Base-by-base conservation (phyloP, 2,329 filamentous ascomycete species). In the Pseudogymnoascus sp. region DNA sequence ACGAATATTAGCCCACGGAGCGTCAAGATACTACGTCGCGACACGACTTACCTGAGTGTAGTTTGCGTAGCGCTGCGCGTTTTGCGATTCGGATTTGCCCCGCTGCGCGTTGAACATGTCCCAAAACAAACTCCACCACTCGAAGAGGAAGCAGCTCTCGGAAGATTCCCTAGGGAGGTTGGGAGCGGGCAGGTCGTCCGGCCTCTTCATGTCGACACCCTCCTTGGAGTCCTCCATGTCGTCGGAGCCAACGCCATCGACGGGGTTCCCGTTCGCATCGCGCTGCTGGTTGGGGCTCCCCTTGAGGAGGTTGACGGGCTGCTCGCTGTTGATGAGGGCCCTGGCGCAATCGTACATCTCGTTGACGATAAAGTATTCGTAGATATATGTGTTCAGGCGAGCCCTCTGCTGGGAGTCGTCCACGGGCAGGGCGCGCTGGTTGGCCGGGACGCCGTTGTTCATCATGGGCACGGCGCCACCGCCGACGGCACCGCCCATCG, bases 91-190 rank as follows among this genome's bases (percentile, higher is more conserved):
- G 53, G 72, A 73, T 74, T 86, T 87, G 71, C 82, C 84, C 72
- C 91, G 89, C 73, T 93, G 90, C 63, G 91, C 91, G 72, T 86
- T 86, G 76, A 90, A 96, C 70, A 97, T 91, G 72, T 99, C 95
- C 92, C 92, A 97, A 76, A 99, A 99, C 61, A 97, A 83, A 72
- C 88, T 91, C 80, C 96, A 99, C 95, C 95, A 99, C 72, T 97
- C 95, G 69, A 91, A 89, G n/a, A 99, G 81, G 72, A 99, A 97
- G 26, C 90, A 91, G 66, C 84, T 89, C 70, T 88, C 89, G 62
- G 82, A 82, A 65, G 81, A 80, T 59, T 83, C 82, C 73, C 80
- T 82, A 11, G 87, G 86, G 5, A 91, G 79, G 66, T 86, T 86
- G 11, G 91, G 87, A 6, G 84, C 81, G 4, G 93, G 93, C 40